Evolutionary conservation across 805 yeast species (phyloP).

Genomic region (Hyphopichia homilentoma): DNA sequence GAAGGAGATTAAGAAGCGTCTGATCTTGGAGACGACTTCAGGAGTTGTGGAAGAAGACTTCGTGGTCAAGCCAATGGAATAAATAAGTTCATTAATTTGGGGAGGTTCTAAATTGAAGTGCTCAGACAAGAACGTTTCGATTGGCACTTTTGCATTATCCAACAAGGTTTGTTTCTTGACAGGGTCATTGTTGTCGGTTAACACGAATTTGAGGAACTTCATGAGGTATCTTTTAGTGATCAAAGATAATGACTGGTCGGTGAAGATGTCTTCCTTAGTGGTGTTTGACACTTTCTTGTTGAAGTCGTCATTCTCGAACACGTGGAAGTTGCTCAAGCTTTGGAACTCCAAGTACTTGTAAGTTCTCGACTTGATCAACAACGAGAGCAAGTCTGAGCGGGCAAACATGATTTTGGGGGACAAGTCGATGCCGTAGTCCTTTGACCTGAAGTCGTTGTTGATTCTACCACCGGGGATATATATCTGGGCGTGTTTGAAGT

Average conservation of each 20-base stretch:
- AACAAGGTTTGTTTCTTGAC: slow-evolving; percentile 53
- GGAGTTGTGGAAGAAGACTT: slow-evolving; percentile 59
- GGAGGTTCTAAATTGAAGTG: slow-evolving; percentile 68
- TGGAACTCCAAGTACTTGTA: slow-evolving; percentile 91
- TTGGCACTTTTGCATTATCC: slow-evolving; percentile 52
- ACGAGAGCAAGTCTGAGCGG: slow-evolving; percentile 76
- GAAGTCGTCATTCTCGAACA: slow-evolving; percentile 89
- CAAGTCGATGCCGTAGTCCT: slow-evolving; percentile 83
- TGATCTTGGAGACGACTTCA: slow-evolving; percentile 74
- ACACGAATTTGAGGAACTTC: slow-evolving; percentile 87
- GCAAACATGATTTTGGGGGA: slow-evolving; percentile 87
- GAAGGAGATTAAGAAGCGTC: slow-evolving; percentile 77
- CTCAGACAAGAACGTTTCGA: slow-evolving; percentile 54
- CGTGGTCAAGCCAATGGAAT: slow-evolving; percentile 78
- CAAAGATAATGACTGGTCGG: slow-evolving; percentile 75
- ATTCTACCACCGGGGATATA: slow-evolving; percentile 64
- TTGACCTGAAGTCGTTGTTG: slow-evolving; percentile 51
- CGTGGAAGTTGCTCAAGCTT: slow-evolving; percentile 82
- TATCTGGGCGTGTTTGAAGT: slow-evolving; percentile 68
- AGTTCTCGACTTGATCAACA: slow-evolving; percentile 80
- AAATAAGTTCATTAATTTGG: slow-evolving; percentile 79
- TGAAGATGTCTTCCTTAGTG: slow-evolving; percentile 84
- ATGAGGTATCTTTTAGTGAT: slow-evolving; percentile 78
- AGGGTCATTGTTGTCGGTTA: slow-evolving; percentile 58
- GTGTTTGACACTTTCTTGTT: slow-evolving; percentile 68